phyloP scores from a whole-genome alignment of 495 filamentous ascomycete genomes.

The Neurospora sp. region DNA sequence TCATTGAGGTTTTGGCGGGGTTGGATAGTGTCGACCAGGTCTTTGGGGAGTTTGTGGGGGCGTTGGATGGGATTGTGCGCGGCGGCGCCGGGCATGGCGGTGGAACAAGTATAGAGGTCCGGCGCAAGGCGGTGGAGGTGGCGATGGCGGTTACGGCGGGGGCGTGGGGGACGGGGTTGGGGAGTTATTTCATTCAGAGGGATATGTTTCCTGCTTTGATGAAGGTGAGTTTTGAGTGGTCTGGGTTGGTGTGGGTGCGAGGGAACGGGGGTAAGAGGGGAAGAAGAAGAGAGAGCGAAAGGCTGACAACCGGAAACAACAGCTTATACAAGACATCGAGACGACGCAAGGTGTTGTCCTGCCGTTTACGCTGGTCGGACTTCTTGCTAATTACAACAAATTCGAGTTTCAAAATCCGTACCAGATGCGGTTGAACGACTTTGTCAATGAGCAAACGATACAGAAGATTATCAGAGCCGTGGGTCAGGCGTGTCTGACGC shows the following conservation, averaged over 20 bases:
- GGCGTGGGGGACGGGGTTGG: constrained; percentile 83
- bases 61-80: constrained; percentile 71
- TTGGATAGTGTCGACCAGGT: constrained; percentile 77
- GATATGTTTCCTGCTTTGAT: constrained; percentile 92
- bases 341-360: constrained; percentile 50
- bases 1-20: constrained; percentile 81
- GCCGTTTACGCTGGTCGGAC: constrained; percentile 73
- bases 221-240: constrained; percentile 50
- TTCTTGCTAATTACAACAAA: constrained; percentile 98
- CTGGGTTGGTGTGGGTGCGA: background rate
- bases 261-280: background rate
- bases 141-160: constrained; percentile 81
- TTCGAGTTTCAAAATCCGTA: constrained; percentile 99
- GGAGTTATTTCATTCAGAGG: constrained; percentile 91
- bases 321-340: constrained; percentile 83
- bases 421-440: constrained; percentile 87
- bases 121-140: constrained; percentile 69
- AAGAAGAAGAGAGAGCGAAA: background rate
- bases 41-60: constrained; percentile 79
- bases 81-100: constrained; percentile 37
- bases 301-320: constrained; percentile 3
- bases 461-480: constrained; percentile 69
- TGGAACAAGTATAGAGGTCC: constrained; percentile 40
- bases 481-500: constrained; percentile 52
- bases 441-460: constrained; percentile 86